A percentile compares a stretch with the other conserved stretches of the same genome.
Conservation (phyloP, 805 yeast genomes). For the Candida argentea region DNA sequence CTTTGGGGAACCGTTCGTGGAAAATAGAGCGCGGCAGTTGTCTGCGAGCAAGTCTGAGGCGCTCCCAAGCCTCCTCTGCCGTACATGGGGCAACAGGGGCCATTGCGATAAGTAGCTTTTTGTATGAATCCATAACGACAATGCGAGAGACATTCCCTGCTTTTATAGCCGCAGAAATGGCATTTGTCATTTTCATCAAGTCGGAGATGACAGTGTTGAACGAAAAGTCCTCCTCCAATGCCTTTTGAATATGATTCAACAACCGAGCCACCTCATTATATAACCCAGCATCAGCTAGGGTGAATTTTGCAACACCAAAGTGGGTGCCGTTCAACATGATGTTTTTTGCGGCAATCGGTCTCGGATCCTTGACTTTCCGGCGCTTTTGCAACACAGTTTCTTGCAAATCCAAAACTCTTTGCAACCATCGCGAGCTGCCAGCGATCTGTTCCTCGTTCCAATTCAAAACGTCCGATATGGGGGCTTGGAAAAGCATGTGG, state of each 20-base stretch:
- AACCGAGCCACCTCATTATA: constrained; percentile 48
- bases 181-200: constrained; percentile 70
- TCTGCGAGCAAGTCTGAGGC: constrained; percentile 15
- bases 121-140: constrained; percentile 38
- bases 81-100: constrained; percentile 77
- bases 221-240: constrained; percentile 50
- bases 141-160: constrained; percentile 23
- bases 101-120: constrained; percentile 49
- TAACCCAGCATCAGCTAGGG: constrained; percentile 39
- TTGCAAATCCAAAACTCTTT: constrained; percentile 36
- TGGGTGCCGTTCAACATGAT: constrained; percentile 2
- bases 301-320: constrained; percentile 10
- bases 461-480: constrained; percentile 65
- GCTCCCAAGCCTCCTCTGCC: constrained; percentile 76
- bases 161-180: constrained; percentile 30
- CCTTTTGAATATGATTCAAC: constrained; percentile 41
- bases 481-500: constrained; percentile 86
- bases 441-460: constrained; percentile 88
- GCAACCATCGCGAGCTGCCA: constrained; percentile 84
- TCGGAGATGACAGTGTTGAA: constrained; percentile 84
- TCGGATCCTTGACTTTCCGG: too few species aligned
- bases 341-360: constrained; percentile 1
- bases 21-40: constrained; percentile 41
- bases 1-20: constrained; percentile 55
- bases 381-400: constrained; percentile 8